Evolutionary conservation across 768 basidiomycete species (phyloP).

Genomic region (Phanerochaete sordida): DNA sequence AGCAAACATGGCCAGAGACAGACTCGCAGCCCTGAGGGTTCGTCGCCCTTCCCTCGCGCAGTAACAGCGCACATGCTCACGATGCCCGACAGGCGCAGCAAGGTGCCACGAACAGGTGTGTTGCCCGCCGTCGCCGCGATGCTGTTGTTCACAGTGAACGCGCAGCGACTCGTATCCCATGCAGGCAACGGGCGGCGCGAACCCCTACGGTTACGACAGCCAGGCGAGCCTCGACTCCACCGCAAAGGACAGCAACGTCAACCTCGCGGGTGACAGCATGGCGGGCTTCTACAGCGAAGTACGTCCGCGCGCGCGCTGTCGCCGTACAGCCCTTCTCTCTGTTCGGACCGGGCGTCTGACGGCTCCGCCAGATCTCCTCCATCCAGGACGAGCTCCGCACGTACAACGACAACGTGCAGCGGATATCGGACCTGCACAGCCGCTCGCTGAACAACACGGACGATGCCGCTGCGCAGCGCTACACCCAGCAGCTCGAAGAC

Average conservation of each 20-base stretch:
- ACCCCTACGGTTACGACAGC: constrained; percentile 63
- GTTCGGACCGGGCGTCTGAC: background rate
- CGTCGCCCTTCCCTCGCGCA: constrained; percentile 21
- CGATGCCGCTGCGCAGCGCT: constrained; percentile 39
- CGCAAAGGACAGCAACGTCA: constrained; percentile 55
- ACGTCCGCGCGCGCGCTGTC: constrained; percentile 20
- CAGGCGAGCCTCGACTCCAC: constrained; percentile 67
- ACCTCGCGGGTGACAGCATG: constrained; percentile 54
- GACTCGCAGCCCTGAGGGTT: constrained; percentile 85
- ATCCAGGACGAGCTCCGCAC: constrained; percentile 43
- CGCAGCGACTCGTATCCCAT: constrained; percentile 62
- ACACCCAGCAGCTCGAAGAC: constrained; percentile 47
- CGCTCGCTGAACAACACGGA: constrained; percentile 48
- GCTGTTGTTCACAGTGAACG: background rate
- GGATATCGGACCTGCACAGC: constrained; percentile 46
- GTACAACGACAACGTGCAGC: constrained; percentile 43
- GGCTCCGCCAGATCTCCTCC: constrained; percentile 38
- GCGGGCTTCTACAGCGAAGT: constrained; percentile 74
- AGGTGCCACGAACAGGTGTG: constrained; percentile 47
- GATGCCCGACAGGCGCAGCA: constrained; percentile 57
- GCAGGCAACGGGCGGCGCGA: constrained; percentile 51
- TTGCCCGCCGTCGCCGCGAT: constrained; percentile 13
- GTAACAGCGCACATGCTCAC: background rate
- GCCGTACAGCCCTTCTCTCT: too few species aligned
- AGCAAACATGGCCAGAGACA: constrained; percentile 76